phyloP scores from a whole-genome alignment of 441 rosid species.

The Gossypium gossypioides region DNA sequence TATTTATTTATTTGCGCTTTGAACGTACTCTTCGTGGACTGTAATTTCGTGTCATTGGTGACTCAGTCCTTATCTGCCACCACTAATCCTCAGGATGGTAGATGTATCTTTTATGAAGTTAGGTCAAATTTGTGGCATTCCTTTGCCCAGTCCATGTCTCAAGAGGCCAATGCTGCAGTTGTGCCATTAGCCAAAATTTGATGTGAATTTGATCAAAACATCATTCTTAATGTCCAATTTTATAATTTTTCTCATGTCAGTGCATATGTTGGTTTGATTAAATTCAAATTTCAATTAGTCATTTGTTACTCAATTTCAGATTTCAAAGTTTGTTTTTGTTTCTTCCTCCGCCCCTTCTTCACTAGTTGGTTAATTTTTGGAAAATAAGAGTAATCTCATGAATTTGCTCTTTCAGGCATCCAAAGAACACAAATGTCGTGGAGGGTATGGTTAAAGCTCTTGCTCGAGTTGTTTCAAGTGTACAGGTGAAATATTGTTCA shows the following conservation, averaged over 20 bases:
- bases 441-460: constrained; percentile 98
- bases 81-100: background rate
- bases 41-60: background rate
- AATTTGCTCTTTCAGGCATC: constrained; percentile 52
- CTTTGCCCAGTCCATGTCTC: background rate
- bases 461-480: constrained; percentile 93
- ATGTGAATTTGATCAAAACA: background rate
- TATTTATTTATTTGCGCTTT: background rate
- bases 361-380: background rate
- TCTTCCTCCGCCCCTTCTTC: background rate
- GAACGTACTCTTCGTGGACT: constrained; percentile 1
- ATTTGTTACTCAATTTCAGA: constrained; percentile 2
- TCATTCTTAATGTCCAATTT: background rate
- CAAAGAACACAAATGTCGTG: constrained; percentile 92
- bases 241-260: background rate
- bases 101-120: background rate
- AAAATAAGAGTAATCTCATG: constrained; percentile 15
- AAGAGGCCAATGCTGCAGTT: background rate
- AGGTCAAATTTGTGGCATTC: background rate
- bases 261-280: background rate
- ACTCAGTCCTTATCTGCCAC: background rate
- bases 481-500: constrained; percentile 55
- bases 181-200: background rate
- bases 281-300: background rate
- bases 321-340: constrained; percentile 5